Base-by-base conservation (phyloP, 768 basidiomycete species). In the Suillus occidentalis region DNA sequence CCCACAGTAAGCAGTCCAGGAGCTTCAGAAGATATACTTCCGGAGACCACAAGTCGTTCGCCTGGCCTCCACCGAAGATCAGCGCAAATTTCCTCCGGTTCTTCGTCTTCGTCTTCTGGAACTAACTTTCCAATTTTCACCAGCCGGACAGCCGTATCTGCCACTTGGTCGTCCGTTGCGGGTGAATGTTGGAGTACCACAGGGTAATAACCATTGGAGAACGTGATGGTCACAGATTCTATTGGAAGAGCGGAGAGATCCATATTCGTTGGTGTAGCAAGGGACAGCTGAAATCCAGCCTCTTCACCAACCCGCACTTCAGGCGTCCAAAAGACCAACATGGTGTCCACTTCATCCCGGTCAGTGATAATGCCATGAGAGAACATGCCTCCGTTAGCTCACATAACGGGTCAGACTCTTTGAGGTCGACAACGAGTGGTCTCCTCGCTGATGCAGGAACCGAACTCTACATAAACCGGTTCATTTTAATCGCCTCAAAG, bases 211-310 rank as follows among this genome's bases (percentile, higher is more conserved):
- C 76, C 78, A 57, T 80, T 78, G 6, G 84, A 83, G 70, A 95
- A 89, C 49, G 85, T 75, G 7, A 97, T 79, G 2, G 79, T 74
- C 14, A 95, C 71, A 1, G 84, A 82, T 0, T 83, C 73, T 69
- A 97, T 86, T 0, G 89, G 84, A 18, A 97, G 77, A 0, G 79
- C 78, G 6, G 84, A 81, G 22, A 93, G 79, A 0, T 80, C 73
- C 14, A 85, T 78, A 4, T 76, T 70, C 0, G 75, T 70, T 0
- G 87, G 86, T 0, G 90, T 84, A 2, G 80, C 76, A 37, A 97
- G 72, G 9, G 82, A 78, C 9, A 97, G 70, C 73, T 98, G 95
- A 76, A 94, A 97, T 0, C 91, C 85, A 0, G 84, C 85, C 4
- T 78, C 73, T 66, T 88, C 84, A 12, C 81, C 84, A 6, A 95